Evolutionary conservation across 2,329 filamentous ascomycete species (phyloP).

Genomic region (Penicillium brevicompactum): DNA sequence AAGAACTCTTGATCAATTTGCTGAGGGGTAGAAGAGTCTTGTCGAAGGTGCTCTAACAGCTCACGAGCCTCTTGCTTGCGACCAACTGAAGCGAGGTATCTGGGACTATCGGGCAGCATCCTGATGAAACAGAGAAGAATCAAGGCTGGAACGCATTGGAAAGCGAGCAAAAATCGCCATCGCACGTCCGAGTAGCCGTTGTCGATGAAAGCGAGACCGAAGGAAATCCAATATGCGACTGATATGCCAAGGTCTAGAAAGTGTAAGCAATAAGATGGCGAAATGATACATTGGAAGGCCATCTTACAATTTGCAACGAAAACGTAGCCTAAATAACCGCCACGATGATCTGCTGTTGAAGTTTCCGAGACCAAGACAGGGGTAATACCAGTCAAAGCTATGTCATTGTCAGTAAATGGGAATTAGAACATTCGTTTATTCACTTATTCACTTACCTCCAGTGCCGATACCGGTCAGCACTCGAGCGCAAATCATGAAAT

Average conservation of each 20-base stretch:
- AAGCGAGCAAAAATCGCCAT: conserved; percentile 39
- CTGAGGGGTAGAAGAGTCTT: conserved; percentile 16
- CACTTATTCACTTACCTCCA: conserved; percentile 37
- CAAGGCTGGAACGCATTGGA: conserved; percentile 37
- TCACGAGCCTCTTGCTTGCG: conserved; percentile 52
- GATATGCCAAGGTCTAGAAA: conserved; percentile 50
- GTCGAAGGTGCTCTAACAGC: conserved; percentile 42
- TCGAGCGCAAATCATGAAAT: conserved; percentile 54
- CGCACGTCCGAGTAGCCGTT: conserved; percentile 36
- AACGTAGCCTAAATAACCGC: conserved; percentile 51
- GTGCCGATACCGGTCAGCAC: conserved; percentile 57
- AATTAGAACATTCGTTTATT: too few relatives aligned
- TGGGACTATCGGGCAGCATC: conserved; percentile 36
- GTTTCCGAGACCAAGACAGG: conserved; percentile 54
- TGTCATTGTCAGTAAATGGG: neutral
- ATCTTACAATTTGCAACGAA: conserved; percentile 54
- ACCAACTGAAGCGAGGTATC: conserved; percentile 34
- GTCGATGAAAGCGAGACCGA: conserved; percentile 38
- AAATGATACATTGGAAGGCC: too few relatives aligned
- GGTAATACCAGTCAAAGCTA: conserved; percentile 51
- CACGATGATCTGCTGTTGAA: conserved; percentile 50
- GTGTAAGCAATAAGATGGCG: too few relatives aligned
- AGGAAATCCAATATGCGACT: conserved; percentile 39
- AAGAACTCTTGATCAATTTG: conserved; percentile 36
- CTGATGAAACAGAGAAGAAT: conserved; percentile 32